Base-by-base conservation (phyloP, 768 basidiomycete species). In the Boletus sp. region DNA sequence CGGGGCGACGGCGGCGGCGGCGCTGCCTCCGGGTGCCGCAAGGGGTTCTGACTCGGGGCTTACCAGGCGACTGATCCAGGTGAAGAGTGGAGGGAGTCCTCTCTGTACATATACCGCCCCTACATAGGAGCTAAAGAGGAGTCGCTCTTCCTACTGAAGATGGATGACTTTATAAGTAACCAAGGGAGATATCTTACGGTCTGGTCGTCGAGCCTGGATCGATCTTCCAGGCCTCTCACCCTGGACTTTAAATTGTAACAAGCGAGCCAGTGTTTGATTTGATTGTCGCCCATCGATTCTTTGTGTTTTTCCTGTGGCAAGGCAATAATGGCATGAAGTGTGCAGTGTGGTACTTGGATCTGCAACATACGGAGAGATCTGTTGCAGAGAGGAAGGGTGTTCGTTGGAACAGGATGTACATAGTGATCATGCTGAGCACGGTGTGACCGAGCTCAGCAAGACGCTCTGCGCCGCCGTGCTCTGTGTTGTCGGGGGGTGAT, bases 101-200 rank as follows among this genome's bases (percentile, higher is more conserved):
- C 75, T 78, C 47, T 81, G 79, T n/a, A 78, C 72, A 65, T 80
- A 84, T 13, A 85, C 67, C n/a, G 84, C 87, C 9, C 85, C 87
- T 13, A 88, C 72, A 57, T 87, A 88, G 19, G 80, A 79, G 60
- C 79, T 62, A 57, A 86, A 86, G 46, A 84, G 78, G 41, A 67
- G 70, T 27, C 74, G 74, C 50, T 81, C 78, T 68, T 84, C 84
- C 85, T 88, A 56, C 17, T 32, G 33, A 49, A 27, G 39, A 45
- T 60, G 58, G 52, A 33, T 34, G 47, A 44, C 37, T 51, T 49
- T 42, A 11, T 33, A 14, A 27, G 37, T 17, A 32, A 45, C 14
- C 1, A 25, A 23, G 37, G 8, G 25, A 21, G 30, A 17, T 8
- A 13, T 17, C 57, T 50, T 60, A 78, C 79, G 30, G 70, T 58